A percentile compares a stretch with the other conserved stretches of the same genome.
phyloP scores from a whole-genome alignment of 1,284 basidiomycete genomes.

The Waitea zeae region DNA sequence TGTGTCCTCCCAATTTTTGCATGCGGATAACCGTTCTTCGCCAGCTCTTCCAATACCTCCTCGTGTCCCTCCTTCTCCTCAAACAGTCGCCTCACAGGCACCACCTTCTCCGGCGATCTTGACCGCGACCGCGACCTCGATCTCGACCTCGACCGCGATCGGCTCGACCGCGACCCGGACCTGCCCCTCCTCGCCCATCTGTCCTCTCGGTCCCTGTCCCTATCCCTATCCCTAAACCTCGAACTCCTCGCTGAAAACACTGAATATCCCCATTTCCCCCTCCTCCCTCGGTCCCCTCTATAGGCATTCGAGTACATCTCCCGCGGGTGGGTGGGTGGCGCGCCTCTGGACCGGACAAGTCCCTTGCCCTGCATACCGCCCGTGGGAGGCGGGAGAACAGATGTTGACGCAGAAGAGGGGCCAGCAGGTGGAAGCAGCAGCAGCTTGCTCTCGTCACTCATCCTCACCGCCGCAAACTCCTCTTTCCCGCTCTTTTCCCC shows the following conservation, averaged over 20 bases:
- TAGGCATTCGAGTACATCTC: too few species aligned
- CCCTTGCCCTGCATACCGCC: too few species aligned
- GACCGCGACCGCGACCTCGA: constrained; percentile 4
- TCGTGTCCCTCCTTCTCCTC: constrained; percentile 20
- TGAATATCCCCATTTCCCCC: too few species aligned
- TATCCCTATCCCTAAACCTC: too few species aligned
- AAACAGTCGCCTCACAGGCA: neutral
- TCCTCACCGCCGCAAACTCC: neutral
- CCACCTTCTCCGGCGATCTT: neutral
- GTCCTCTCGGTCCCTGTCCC: too few species aligned
- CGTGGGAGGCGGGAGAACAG: too few species aligned
- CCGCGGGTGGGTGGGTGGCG: neutral
- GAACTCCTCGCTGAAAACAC: neutral
- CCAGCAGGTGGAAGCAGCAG: too few species aligned
- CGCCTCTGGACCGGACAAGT: neutral
- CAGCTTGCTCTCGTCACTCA: neutral
- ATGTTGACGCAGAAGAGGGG: too few species aligned
- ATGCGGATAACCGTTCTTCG: constrained; percentile 45
- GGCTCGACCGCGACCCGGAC: neutral
- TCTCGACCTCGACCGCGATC: neutral
- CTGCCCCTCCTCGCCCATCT: too few species aligned
- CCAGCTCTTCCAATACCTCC: constrained; percentile 32
- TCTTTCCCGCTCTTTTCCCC: too few species aligned
- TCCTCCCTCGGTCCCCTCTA: neutral
- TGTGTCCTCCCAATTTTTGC: constrained; percentile 33